Evolutionary conservation across 139 green algal species (phyloP).

Genomic region (Chlorokybus atmophyticus): DNA sequence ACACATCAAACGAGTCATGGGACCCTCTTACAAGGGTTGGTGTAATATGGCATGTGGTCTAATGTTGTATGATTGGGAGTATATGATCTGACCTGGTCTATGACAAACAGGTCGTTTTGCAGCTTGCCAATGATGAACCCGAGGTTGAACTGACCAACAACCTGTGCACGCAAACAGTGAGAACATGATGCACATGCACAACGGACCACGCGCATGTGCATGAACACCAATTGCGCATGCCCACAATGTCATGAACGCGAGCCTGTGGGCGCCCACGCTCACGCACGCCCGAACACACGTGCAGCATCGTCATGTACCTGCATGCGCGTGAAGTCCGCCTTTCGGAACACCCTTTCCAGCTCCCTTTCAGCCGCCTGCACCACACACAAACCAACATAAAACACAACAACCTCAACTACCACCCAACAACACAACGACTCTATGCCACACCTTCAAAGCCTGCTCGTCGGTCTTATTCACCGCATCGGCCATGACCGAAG

Average conservation of each 20-base stretch:
- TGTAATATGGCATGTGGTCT: neutral
- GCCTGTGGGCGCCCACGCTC: no score
- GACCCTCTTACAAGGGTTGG: neutral
- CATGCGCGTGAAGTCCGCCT: constrained; percentile 65
- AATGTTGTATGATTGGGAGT: neutral
- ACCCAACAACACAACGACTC: no score
- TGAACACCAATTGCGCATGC: no score
- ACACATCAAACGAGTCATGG: neutral
- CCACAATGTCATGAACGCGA: no score
- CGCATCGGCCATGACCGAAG: no score
- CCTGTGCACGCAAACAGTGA: constrained; percentile 4
- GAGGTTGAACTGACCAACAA: constrained; percentile 92
- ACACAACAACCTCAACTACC: no score
- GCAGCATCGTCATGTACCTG: no score
- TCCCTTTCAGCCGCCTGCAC: constrained; percentile 41
- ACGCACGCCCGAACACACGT: neutral
- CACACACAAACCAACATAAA: no score
- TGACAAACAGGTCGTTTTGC: constrained; percentile 80
- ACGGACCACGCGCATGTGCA: neutral
- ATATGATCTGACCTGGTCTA: constrained; percentile 63
- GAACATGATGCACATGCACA: neutral
- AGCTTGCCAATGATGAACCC: constrained; percentile 85
- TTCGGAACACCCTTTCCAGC: constrained; percentile 76
- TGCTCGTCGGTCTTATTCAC: no score
- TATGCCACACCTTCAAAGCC: no score